Evolutionary conservation across 2,329 filamentous ascomycete genomes (phyloP).

Genomic region (Botrytis pseudocinerea): DNA sequence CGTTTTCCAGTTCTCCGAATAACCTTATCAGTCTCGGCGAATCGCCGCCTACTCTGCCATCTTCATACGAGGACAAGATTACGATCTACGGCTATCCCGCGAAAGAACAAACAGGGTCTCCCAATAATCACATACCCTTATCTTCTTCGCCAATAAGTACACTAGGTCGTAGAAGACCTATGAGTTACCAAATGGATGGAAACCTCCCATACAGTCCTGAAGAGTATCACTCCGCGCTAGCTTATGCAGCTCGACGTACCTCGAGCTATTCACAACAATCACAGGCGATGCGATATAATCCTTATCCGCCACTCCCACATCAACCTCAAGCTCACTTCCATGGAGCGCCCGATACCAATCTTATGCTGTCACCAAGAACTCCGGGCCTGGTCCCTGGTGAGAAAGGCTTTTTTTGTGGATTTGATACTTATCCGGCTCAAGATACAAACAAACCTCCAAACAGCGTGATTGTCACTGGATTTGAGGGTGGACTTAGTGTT

Average conservation of each 20-base stretch:
- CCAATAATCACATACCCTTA: constrained; percentile 34
- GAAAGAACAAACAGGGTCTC: constrained; percentile 37
- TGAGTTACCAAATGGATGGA: constrained; percentile 52
- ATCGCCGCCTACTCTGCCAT: constrained; percentile 45
- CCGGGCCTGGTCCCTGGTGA: constrained; percentile 63
- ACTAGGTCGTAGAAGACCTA: constrained; percentile 47
- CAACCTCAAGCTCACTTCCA: constrained; percentile 78
- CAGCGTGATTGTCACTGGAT: constrained; percentile 74
- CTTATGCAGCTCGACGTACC: constrained; percentile 47
- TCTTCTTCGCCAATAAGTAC: constrained; percentile 41
- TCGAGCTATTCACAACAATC: constrained; percentile 55
- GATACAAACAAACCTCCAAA: constrained; percentile 45
- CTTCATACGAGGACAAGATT: constrained; percentile 40
- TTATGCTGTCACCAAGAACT: constrained; percentile 51
- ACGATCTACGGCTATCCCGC: constrained; percentile 37
- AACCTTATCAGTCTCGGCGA: constrained; percentile 47
- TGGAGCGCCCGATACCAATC: constrained; percentile 70
- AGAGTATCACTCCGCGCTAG: constrained; percentile 50
- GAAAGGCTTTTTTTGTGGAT: constrained; percentile 75
- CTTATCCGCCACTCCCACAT: constrained; percentile 69
- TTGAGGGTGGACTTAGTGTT: constrained; percentile 77
- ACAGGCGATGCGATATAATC: constrained; percentile 44
- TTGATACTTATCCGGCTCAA: constrained; percentile 65
- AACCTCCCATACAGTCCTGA: constrained; percentile 43
- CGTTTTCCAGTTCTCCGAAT: constrained; percentile 46